Base-by-base conservation (phyloP, 257 asterid genomes). In the Solanum chiquidenum region DNA sequence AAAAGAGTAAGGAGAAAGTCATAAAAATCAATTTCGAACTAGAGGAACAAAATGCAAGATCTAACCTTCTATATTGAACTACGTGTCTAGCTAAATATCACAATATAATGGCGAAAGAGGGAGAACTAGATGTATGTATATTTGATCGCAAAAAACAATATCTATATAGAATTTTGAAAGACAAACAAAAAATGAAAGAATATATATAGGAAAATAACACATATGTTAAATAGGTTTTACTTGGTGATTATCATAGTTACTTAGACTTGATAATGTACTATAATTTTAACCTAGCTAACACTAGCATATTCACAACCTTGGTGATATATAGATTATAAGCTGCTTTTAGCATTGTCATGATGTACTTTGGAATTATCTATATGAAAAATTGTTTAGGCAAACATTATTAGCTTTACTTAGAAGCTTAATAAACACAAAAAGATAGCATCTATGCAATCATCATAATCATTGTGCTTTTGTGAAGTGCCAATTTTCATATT, bases 341-440 rank as follows among this genome's bases (percentile, higher is more conserved):
- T 44, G 14, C 84, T 42, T 79, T 42, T 79, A 42, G 25, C 64
- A 25, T 42, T 79, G 64, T 12, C 40, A 87, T 84, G 80, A 85
- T 69, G 86, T 85, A 85, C 76, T 44, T 40, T 34, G 16, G 68
- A 44, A 84, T 64, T 86, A 86, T 88, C 69, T 89, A 12, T 76
- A 76, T 76, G 83, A 33, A 76, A 76, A 40, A n/a, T 38, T 62
- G 87, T 75, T 79, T 5, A 4, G 84, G 37, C 73, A 76, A 83
- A n/a, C 86, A 86, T 87, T 73, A 62, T 90, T 92, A 90, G 91
- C 98, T 95, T 95, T 92, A 93, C 97, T 94, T 93, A 86, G 93
- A 95, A 95, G 97, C 96, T 91, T 92, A 92, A 92, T 84, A 91
- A 90, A 89, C 29, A 89, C 92, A 94, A 94, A 91, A 93, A 92